phyloP scores from a whole-genome alignment of 2,329 filamentous ascomycete species.

The Botrytis fabae region DNA sequence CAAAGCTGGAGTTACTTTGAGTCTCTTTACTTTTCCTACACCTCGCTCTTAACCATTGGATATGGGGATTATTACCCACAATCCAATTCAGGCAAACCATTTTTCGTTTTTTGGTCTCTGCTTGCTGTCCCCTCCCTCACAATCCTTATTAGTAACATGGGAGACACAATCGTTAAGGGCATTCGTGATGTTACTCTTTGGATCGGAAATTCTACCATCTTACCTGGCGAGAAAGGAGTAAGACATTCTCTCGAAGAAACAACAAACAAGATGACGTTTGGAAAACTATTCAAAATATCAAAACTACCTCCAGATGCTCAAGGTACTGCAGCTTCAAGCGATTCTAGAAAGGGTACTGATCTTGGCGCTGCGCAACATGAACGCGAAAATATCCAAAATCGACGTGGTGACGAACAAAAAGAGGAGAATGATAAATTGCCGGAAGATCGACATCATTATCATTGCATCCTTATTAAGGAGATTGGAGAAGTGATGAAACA shows the following conservation, averaged over 20 bases:
- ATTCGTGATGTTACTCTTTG: slow-evolving; percentile 56
- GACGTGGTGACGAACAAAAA: slow-evolving; percentile 22
- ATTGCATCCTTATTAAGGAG: slow-evolving; percentile 68
- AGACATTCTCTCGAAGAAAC: slow-evolving; percentile 49
- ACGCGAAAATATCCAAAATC: slow-evolving; percentile 25
- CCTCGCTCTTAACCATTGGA: slow-evolving; percentile 79
- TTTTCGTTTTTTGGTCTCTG: slow-evolving; percentile 92
- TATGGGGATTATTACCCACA: slow-evolving; percentile 79
- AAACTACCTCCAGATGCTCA: slow-evolving; percentile 47
- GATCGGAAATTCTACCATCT: slow-evolving; percentile 59
- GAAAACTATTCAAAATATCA: slow-evolving; percentile 47
- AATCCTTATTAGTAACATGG: slow-evolving; percentile 79
- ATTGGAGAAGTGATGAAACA: slow-evolving; percentile 68
- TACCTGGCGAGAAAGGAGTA: slow-evolving; percentile 57
- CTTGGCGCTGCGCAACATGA: slow-evolving; percentile 28
- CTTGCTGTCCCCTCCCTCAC: slow-evolving; percentile 87
- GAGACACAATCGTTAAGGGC: slow-evolving; percentile 74
- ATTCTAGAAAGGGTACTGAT: slow-evolving; percentile 29
- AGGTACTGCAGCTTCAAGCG: slow-evolving; percentile 35
- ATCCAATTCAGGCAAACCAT: slow-evolving; percentile 76
- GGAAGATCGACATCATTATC: slow-evolving; percentile 47
- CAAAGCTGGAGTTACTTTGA: slow-evolving; percentile 75
- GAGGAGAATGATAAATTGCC: slow-evolving; percentile 39
- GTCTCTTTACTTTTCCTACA: slow-evolving; percentile 82
- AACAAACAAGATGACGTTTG: slow-evolving; percentile 47